Conservation (phyloP, 2,329 filamentous ascomycete species). For the Sporothrix brasiliensis region DNA sequence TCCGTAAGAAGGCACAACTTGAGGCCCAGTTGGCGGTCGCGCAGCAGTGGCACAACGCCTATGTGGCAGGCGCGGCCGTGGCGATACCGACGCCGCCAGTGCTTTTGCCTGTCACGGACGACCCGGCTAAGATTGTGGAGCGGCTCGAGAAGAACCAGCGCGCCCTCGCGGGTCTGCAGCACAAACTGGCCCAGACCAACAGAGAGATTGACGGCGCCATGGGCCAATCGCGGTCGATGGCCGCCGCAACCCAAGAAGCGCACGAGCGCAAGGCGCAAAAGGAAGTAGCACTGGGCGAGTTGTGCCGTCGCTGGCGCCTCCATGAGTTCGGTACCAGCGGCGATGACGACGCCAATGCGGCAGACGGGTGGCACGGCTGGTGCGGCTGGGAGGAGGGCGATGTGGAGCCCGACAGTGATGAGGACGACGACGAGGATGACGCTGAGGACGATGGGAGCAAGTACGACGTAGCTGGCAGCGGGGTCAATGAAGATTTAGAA, state of each 20-base stretch:
- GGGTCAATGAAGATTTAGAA: not conserved
- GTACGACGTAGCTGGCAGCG: not conserved
- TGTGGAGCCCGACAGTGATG: not conserved
- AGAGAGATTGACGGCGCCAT: slow-evolving; percentile 1
- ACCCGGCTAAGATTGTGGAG: not conserved
- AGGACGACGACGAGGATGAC: not conserved
- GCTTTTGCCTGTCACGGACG: not conserved
- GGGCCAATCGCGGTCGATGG: not conserved
- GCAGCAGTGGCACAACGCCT: not conserved
- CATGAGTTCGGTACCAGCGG: slow-evolving; percentile 24
- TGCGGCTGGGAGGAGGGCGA: slow-evolving; percentile 30
- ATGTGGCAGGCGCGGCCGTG: not conserved
- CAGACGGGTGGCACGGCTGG: slow-evolving; percentile 32
- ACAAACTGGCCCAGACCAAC: not conserved
- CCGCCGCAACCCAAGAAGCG: not conserved
- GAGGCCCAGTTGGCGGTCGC: not conserved
- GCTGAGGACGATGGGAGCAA: not conserved
- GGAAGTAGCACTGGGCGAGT: slow-evolving; percentile 20
- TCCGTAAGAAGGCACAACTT: not conserved
- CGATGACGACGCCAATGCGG: not conserved
- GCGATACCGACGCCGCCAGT: not conserved
- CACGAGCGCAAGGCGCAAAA: not conserved
- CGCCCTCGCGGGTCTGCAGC: not conserved
- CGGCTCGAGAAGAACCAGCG: not conserved
- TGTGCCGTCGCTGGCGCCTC: slow-evolving; percentile 27